phyloP scores from a whole-genome alignment of 2,329 filamentous ascomycete species.

The Ascochyta pisi region DNA sequence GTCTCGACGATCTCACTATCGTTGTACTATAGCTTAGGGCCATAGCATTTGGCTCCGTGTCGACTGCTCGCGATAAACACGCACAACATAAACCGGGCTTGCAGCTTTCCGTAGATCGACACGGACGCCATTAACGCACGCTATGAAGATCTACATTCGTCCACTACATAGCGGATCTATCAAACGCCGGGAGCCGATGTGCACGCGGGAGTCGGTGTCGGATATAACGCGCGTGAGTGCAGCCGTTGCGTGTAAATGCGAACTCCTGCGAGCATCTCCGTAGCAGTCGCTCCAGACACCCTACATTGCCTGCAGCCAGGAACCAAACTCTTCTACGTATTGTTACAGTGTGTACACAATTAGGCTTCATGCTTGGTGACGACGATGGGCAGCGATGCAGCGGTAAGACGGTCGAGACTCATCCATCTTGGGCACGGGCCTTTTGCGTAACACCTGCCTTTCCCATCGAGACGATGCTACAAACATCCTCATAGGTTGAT shows the following conservation, averaged over 20 bases:
- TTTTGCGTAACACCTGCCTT: background rate
- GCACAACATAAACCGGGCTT: background rate
- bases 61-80: background rate
- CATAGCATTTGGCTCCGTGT: background rate
- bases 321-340: too few relatives aligned
- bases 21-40: background rate
- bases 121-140: constrained; percentile 8
- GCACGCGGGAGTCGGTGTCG: background rate
- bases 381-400: constrained; percentile 17
- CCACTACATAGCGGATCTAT: background rate
- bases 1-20: background rate
- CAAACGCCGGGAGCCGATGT: background rate
- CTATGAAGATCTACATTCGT: constrained; percentile 2
- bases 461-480: background rate
- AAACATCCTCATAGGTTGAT: background rate
- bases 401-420: constrained; percentile 7
- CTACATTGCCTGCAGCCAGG: too few relatives aligned
- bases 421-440: constrained; percentile 3
- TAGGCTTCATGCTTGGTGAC: background rate
- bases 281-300: too few relatives aligned
- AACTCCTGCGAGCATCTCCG: constrained; percentile 1
- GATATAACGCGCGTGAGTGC: background rate
- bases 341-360: background rate
- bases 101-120: constrained; percentile 19
- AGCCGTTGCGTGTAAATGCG: constrained; percentile 1